Evolutionary conservation across 2,329 filamentous ascomycete genomes (phyloP).

Genomic region (Paraphoma chrysanthemicola): DNA sequence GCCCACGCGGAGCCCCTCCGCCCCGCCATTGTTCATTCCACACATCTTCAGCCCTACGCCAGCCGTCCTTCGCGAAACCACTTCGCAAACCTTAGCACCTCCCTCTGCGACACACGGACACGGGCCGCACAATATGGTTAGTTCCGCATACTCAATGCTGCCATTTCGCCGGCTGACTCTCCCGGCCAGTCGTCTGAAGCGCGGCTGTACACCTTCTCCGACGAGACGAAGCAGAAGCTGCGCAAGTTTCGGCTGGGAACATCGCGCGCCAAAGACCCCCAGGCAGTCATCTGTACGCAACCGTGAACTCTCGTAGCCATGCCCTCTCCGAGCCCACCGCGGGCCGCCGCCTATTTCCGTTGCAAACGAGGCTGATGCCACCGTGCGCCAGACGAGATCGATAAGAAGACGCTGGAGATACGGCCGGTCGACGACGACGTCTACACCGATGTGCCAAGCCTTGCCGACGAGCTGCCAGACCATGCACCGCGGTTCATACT

Average conservation of each 20-base stretch:
- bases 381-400: slow-evolving; percentile 75
- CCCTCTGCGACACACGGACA: not conserved
- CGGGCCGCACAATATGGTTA: not conserved
- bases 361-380: slow-evolving; percentile 35
- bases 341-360: not conserved
- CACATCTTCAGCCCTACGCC: slow-evolving; percentile 27
- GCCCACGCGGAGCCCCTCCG: slow-evolving; percentile 17
- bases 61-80: slow-evolving; percentile 10
- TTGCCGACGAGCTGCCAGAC: slow-evolving; percentile 90
- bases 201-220: slow-evolving; percentile 89
- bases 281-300: slow-evolving; percentile 91
- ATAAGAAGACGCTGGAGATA: slow-evolving; percentile 90
- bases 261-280: slow-evolving; percentile 82
- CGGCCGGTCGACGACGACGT: slow-evolving; percentile 80
- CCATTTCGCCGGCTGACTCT: slow-evolving; percentile 7
- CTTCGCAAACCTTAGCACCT: slow-evolving; percentile 5
- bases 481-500: slow-evolving; percentile 89
- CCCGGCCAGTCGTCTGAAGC: slow-evolving; percentile 73
- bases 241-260: slow-evolving; percentile 94
- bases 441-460: slow-evolving; percentile 80
- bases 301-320: slow-evolving; percentile 7
- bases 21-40: slow-evolving; percentile 7
- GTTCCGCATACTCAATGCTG: not conserved
- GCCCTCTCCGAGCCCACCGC: not conserved
- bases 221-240: slow-evolving; percentile 85